These are phyloP conservation scores for Thraustochytrium striatum DNA, from an alignment of 352 stramenopile genomes.

Conservation along the genomic window DNA sequence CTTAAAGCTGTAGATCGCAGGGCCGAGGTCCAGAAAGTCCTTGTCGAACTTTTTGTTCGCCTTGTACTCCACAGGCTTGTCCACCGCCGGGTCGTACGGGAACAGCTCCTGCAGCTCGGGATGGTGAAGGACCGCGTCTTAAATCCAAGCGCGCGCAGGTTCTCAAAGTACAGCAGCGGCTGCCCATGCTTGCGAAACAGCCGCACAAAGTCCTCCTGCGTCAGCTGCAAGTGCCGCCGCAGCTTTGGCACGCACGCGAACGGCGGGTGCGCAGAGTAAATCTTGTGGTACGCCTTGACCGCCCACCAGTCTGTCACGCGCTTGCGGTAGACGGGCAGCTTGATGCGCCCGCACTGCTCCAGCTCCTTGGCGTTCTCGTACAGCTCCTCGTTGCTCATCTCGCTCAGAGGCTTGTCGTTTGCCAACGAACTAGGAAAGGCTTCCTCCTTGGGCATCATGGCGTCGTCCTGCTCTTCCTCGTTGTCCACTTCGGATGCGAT, in stretches of 20 bases:
- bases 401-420: constrained; percentile 20
- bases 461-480: too few species aligned
- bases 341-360: constrained; percentile 27
- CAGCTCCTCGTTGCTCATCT: constrained; percentile 42
- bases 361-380: constrained; percentile 49
- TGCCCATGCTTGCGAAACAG: constrained; percentile 41
- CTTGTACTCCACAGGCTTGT: constrained; percentile 32
- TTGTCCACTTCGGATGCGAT: too few species aligned
- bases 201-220: constrained; percentile 39
- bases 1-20: constrained; percentile 47
- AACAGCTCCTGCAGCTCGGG: constrained; percentile 45
- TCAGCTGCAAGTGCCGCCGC: constrained; percentile 33
- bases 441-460: neutral
- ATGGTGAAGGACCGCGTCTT: constrained; percentile 42
- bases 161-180: constrained; percentile 46
- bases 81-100: constrained; percentile 38
- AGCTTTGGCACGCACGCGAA: constrained; percentile 19
- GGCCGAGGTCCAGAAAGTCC: constrained; percentile 39
- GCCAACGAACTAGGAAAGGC: neutral
- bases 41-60: constrained; percentile 47
- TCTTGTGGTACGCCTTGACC: constrained; percentile 39
- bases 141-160: constrained; percentile 43
- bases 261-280: constrained; percentile 42
- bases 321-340: neutral
- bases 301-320: constrained; percentile 41